Evolutionary conservation across 306 rosid genomes (phyloP).

Genomic region (Inga laurina): DNA sequence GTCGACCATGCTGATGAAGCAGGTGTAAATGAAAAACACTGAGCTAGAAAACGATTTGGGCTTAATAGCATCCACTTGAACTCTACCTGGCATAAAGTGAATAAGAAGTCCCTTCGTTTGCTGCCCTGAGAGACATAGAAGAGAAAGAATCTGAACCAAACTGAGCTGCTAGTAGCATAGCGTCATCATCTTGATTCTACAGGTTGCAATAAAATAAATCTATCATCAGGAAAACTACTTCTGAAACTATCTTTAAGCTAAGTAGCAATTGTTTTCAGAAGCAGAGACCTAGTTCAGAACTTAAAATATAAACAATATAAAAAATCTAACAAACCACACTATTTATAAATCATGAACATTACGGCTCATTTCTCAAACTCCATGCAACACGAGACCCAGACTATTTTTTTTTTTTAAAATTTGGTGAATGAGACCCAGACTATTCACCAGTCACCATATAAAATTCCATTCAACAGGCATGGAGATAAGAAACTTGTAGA

Average conservation of each 20-base stretch:
- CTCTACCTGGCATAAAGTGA: constrained; percentile 79
- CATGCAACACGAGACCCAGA: not conserved
- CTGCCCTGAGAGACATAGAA: constrained; percentile 68
- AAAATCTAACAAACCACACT: not conserved
- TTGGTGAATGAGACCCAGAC: not conserved
- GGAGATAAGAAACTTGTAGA: not conserved
- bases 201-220: constrained; percentile 21
- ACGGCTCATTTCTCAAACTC: not conserved
- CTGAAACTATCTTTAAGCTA: constrained; percentile 13
- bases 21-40: not conserved
- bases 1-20: constrained; percentile 16
- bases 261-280: constrained; percentile 17
- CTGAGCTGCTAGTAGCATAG: constrained; percentile 85
- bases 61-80: constrained; percentile 12
- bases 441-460: not conserved
- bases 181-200: constrained; percentile 87
- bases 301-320: not conserved
- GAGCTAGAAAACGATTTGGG: constrained; percentile 14
- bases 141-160: constrained; percentile 85
- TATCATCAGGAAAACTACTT: constrained; percentile 18
- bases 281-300: constrained; percentile 17
- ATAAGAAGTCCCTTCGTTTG: constrained; percentile 54
- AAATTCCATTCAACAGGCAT: constrained; percentile 25
- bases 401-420: not conserved
- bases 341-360: not conserved